Evolutionary conservation across 768 basidiomycete genomes (phyloP).

Genomic region (Amanita molliuscula): DNA sequence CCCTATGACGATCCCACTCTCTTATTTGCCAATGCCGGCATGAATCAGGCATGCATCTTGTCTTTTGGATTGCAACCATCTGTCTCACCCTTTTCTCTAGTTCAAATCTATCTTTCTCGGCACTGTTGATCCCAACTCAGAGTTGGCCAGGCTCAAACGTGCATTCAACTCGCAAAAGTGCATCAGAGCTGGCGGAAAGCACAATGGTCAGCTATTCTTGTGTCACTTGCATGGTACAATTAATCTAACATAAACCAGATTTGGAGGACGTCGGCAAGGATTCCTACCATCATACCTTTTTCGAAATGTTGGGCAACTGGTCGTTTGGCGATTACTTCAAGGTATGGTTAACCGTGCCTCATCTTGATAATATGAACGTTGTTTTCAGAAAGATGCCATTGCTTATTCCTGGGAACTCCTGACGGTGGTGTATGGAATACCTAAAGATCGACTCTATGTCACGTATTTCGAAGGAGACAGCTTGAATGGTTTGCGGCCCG

Average conservation of each 20-base stretch:
- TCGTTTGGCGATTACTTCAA: slow-evolving; percentile 99
- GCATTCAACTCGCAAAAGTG: slow-evolving; percentile 98
- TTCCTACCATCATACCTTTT: slow-evolving; percentile 96
- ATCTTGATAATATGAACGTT: slow-evolving; percentile 5
- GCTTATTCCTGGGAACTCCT: slow-evolving; percentile 90
- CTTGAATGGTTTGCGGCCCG: slow-evolving; percentile 77
- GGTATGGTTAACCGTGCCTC: slow-evolving; percentile 27
- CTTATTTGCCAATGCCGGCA: slow-evolving; percentile 96
- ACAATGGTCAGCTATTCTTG: slow-evolving; percentile 60
- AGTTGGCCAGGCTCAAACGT: slow-evolving; percentile 81
- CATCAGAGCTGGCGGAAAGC: slow-evolving; percentile 97
- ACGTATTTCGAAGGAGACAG: slow-evolving; percentile 96
- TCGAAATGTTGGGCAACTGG: slow-evolving; percentile 99
- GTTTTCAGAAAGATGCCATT: slow-evolving; percentile 79
- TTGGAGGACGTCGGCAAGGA: slow-evolving; percentile 98
- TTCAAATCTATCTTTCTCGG: slow-evolving; percentile 98
- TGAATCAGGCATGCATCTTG: slow-evolving; percentile 64
- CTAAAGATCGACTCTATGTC: slow-evolving; percentile 88
- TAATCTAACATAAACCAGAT: slow-evolving; percentile 37
- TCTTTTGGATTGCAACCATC: neutral
- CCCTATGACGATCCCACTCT: slow-evolving; percentile 98
- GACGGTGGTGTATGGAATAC: slow-evolving; percentile 80
- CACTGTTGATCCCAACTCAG: slow-evolving; percentile 91
- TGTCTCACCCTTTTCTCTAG: slow-evolving; percentile 27
- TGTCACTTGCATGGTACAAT: neutral